These are phyloP conservation scores for Heliamphora pulchella DNA, from an alignment of 179 eudicot species.

Conservation along the genomic window DNA sequence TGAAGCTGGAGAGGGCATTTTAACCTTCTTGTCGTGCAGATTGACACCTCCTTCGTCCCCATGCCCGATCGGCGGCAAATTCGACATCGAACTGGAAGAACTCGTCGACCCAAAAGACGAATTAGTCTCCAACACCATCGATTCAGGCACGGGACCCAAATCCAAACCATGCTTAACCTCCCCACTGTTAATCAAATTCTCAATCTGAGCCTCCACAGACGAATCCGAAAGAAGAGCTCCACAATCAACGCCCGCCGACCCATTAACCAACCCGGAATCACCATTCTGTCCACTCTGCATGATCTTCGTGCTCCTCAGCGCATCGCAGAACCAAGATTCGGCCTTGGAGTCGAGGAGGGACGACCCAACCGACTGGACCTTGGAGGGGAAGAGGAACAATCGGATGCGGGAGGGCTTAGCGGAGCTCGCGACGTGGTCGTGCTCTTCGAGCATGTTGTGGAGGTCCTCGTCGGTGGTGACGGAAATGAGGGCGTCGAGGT, in stretches of 20 bases:
- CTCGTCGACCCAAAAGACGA: slow-evolving; percentile 69
- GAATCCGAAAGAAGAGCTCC: background rate
- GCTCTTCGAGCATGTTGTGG: slow-evolving; percentile 63
- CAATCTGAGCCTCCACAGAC: slow-evolving; percentile 19
- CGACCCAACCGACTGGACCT: slow-evolving; percentile 30
- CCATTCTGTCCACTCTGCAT: slow-evolving; percentile 28
- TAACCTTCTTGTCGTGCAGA: slow-evolving; percentile 36
- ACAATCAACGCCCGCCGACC: slow-evolving; percentile 24
- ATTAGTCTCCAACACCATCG: slow-evolving; percentile 53
- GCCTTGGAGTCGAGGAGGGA: slow-evolving; percentile 41
- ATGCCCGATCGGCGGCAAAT: slow-evolving; percentile 43
- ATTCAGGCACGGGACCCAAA: slow-evolving; percentile 34
- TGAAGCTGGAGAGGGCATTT: slow-evolving; percentile 41
- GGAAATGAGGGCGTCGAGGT: slow-evolving; percentile 70
- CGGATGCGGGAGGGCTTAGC: slow-evolving; percentile 44
- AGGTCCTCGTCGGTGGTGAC: slow-evolving; percentile 68
- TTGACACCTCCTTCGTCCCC: slow-evolving; percentile 34
- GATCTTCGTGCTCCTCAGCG: slow-evolving; percentile 41
- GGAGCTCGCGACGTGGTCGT: slow-evolving; percentile 36
- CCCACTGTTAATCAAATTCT: slow-evolving; percentile 22
- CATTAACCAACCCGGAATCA: slow-evolving; percentile 31
- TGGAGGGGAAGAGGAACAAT: slow-evolving; percentile 51
- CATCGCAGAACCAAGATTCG: slow-evolving; percentile 65
- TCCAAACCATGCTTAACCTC: slow-evolving; percentile 18
- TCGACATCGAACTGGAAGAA: slow-evolving; percentile 50